Percentiles rank a stretch among this genome's conserved stretches.
These are phyloP conservation scores for Zygosaccharomyces bailii DNA, from an alignment of 805 yeast species.

Conservation along the genomic window DNA sequence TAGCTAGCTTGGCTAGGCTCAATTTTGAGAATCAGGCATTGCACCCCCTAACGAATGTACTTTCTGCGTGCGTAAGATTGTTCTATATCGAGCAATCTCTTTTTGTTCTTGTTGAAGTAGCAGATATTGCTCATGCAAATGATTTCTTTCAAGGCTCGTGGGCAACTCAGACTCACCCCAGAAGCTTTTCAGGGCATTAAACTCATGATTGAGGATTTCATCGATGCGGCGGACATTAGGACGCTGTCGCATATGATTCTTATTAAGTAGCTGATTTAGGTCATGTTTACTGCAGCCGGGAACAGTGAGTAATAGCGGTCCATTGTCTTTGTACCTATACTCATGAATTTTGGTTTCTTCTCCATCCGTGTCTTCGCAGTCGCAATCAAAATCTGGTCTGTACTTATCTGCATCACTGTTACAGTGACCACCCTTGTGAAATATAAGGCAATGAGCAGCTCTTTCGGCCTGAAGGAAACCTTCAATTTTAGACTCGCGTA, in stretches of 20 bases:
- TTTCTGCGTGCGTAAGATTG: constrained; percentile 1
- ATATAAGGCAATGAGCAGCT: constrained; percentile 32
- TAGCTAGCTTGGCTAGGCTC: background rate
- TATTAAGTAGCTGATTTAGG: constrained; percentile 13
- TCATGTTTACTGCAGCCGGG: constrained; percentile 20
- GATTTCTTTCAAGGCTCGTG: constrained; percentile 20
- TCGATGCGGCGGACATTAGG: constrained; percentile 24
- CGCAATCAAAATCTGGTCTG: constrained; percentile 29
- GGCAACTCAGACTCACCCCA: constrained; percentile 23
- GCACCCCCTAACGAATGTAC: background rate
- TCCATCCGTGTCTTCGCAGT: constrained; percentile 24
- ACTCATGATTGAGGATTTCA: constrained; percentile 20
- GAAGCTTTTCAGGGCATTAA: constrained; percentile 19
- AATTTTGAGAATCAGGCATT: background rate
- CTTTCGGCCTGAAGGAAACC: constrained; percentile 24
- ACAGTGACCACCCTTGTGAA: constrained; percentile 24
- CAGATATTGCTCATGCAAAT: constrained; percentile 24
- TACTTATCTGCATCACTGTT: constrained; percentile 11
- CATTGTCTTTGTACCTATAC: background rate
- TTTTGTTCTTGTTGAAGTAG: constrained; percentile 21
- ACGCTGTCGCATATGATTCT: constrained; percentile 15
- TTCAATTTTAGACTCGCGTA: constrained; percentile 25
- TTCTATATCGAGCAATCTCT: constrained; percentile 8
- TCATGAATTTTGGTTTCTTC: constrained; percentile 2
- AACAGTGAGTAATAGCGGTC: constrained; percentile 11